phyloP scores from a whole-genome alignment of 2,329 filamentous ascomycete species.

The Penicillium sp. region DNA sequence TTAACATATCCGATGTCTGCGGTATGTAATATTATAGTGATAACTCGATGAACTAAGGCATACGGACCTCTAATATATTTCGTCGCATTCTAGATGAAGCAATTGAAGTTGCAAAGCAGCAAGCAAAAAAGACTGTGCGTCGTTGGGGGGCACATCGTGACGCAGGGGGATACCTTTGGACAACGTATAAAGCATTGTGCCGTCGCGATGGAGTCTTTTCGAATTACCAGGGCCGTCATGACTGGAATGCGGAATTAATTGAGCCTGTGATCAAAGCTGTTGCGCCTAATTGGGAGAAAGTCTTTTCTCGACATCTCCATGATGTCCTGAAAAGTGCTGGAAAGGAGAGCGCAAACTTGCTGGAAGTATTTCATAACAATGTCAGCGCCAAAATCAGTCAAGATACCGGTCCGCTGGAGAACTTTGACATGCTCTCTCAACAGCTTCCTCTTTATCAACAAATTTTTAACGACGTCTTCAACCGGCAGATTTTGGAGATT shows the following conservation, averaged over 20 bases:
- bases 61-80: neutral
- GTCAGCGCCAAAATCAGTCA: neutral
- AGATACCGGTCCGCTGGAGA: neutral
- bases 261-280: conserved; percentile 20
- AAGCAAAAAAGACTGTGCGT: conserved; percentile 30
- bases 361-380: conserved; percentile 1
- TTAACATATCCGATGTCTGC: neutral
- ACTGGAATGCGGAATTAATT: conserved; percentile 22
- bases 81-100: neutral
- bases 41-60: neutral
- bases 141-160: conserved; percentile 37
- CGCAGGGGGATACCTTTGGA: conserved; percentile 47
- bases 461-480: conserved; percentile 12
- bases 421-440: conserved; percentile 6
- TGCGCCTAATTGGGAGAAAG: conserved; percentile 5
- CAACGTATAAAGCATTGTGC: conserved; percentile 56
- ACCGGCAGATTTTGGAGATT: conserved; percentile 29
- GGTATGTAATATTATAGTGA: conserved; percentile 5
- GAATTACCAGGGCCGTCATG: conserved; percentile 31
- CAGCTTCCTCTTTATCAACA: conserved; percentile 13
- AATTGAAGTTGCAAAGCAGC: conserved; percentile 14
- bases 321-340: neutral
- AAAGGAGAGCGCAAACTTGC: neutral
- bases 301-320: conserved; percentile 2
- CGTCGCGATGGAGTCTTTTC: conserved; percentile 48